Evolutionary conservation across 495 filamentous ascomycete genomes (phyloP).

Genomic region (Penicillium lividum): DNA sequence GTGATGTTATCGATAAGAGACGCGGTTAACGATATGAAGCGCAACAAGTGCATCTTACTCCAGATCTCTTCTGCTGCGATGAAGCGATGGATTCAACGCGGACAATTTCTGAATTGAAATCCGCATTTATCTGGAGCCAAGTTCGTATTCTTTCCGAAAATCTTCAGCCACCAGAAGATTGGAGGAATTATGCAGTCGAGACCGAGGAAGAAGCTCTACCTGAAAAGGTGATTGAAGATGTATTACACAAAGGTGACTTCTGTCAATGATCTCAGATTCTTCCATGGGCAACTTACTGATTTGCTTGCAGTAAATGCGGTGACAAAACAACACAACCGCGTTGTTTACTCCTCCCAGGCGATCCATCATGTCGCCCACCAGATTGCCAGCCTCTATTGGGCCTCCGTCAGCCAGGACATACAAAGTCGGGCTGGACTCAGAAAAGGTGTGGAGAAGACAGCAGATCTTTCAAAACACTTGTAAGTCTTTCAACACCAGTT

Average conservation of each 20-base stretch:
- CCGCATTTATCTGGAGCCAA: slow-evolving; percentile 62
- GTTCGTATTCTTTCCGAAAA: slow-evolving; percentile 60
- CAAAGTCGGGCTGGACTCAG: slow-evolving; percentile 39
- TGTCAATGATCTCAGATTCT: background rate
- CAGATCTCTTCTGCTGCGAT: slow-evolving; percentile 10
- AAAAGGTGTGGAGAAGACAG: slow-evolving; percentile 42
- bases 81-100: slow-evolving; percentile 44
- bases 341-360: slow-evolving; percentile 73
- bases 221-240: slow-evolving; percentile 58
- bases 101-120: slow-evolving; percentile 63
- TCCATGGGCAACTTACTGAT: background rate
- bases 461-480: slow-evolving; percentile 50
- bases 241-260: slow-evolving; percentile 49
- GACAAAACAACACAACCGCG: slow-evolving; percentile 67
- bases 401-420: slow-evolving; percentile 45
- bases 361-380: slow-evolving; percentile 81
- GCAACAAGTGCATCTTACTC: background rate
- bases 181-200: slow-evolving; percentile 50
- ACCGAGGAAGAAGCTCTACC: slow-evolving; percentile 49
- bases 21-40: slow-evolving; percentile 2
- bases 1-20: slow-evolving; percentile 15
- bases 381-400: slow-evolving; percentile 72
- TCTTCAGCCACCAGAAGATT: slow-evolving; percentile 57
- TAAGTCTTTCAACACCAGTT: slow-evolving; percentile 17
- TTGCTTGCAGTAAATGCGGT: slow-evolving; percentile 57